Evolutionary conservation across 305 asterid genomes (phyloP), one percentile per base, ranked within the genome.

Genomic region (Plantago rigida): DNA sequence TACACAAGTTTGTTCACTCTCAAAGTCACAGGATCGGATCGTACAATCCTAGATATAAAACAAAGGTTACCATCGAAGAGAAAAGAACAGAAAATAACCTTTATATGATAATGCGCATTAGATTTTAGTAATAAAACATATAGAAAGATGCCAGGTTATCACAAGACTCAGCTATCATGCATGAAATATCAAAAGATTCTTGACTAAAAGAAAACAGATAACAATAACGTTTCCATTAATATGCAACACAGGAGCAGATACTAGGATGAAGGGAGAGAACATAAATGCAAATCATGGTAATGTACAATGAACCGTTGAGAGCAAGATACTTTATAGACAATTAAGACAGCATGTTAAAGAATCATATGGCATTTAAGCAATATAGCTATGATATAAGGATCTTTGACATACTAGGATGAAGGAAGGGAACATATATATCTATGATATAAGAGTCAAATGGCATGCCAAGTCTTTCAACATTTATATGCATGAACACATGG

Each of bases 11-110:
- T 93, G 99, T 80, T 93, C 97, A 56, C 84, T 75, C 64, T 93
- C 97, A 70, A 93, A 93, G 84, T 93, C 99, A 77, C 99, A 93
- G 17, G 96, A 89, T 42, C 97, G 81, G 68, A 93, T 87, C 17
- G 99, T 89, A 70, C 97, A 93, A 80, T 93, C 99, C 99, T 89
- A 72, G 78, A 77, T 59, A 44, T 7, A 55, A 59, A 49, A 63
- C 71, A 59, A 67, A 56, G 48, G 65, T 59, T 65, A 67, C 65
- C 62, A 47, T 66, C 39, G 45, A 51, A 39, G 29, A 17, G 11
- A 14, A 36, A 36, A 51, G 7, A 15, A 15, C 47, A 62, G 45
- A 39, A 15, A 31, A 9, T 24, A 26, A 50, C 42, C 22, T 31
- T 51, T 36, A 36, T 36, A 8, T 36, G 44, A 8, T 7, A 36